These are phyloP conservation scores for Massarina eburnea DNA, from an alignment of 2,329 filamentous ascomycete species.

Conservation along the genomic window DNA sequence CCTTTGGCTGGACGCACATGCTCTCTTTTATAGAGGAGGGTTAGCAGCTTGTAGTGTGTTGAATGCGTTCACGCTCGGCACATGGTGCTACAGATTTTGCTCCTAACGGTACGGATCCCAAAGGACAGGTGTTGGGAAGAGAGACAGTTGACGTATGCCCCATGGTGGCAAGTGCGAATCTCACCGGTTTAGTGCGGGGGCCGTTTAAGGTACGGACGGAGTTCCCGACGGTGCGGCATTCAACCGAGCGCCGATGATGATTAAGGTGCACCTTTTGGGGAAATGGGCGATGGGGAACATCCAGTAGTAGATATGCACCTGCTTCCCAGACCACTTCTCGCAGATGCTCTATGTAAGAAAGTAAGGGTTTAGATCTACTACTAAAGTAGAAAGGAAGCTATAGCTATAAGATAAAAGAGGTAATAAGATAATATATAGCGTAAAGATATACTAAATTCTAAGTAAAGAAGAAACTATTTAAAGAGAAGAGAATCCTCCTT, in stretches of 20 bases:
- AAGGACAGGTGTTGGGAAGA: not conserved
- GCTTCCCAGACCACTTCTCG: too few species aligned
- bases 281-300: too few species aligned
- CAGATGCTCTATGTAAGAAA: too few species aligned
- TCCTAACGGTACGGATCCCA: not conserved
- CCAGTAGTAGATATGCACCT: too few species aligned
- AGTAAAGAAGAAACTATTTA: too few species aligned
- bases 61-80: not conserved
- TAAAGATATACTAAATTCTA: too few species aligned
- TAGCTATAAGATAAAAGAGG: too few species aligned
- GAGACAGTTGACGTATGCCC: conserved; percentile 4
- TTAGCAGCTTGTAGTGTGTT: not conserved
- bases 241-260: not conserved
- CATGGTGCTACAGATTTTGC: not conserved
- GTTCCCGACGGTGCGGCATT: conserved; percentile 1
- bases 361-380: too few species aligned
- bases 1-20: not conserved
- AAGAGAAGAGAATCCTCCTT: too few species aligned
- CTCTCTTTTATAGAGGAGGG: not conserved
- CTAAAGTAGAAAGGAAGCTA: too few species aligned
- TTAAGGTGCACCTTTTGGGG: not conserved
- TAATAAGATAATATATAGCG: too few species aligned
- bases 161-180: conserved; percentile 12
- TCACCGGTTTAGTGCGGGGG: conserved; percentile 14
- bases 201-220: conserved; percentile 1